Base-by-base conservation (phyloP, 2,329 filamentous ascomycete species). In the Aspergillus chevalieri region DNA sequence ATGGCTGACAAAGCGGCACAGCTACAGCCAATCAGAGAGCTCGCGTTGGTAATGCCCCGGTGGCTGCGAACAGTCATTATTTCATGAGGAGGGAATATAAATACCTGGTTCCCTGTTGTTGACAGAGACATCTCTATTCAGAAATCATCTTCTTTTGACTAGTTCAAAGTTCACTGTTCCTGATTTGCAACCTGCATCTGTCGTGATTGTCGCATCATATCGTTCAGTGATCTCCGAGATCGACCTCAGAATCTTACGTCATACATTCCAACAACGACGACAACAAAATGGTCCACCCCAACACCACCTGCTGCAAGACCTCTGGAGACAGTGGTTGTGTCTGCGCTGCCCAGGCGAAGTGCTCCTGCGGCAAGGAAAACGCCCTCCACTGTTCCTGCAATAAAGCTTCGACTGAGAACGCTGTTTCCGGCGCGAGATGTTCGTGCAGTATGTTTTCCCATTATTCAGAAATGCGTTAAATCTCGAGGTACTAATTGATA, bases 321-420 rank as follows among this genome's bases (percentile, higher is more conserved):
- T 74, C 77, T 60, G 73, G 59, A 19, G 62, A 74, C 56, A 74
- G 73, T 60, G 69, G 74, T 62, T 84, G 81, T 61, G 76, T 78
- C 58, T 82, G 79, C 60, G 78, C 78, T 36, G 71, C 75, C 47
- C 78, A 82, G 60, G 79, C 81, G 54, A 82, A 72, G 53, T 95
- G 90, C 82, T 94, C 89, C 14, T 97, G 92, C 69, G 92, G 92
- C 65, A 84, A 95, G 77, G 81, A 93, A 67, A 82, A 84, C 3
- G 92, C 92, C 45, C 82, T 95, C 44, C 79, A 91, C 68, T 97
- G 92, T 81, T 86, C 78, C 54, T 96, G 92, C 75, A 82, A 82
- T 62, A 91, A 89, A 71, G 80, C 90, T 3, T 56, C 78, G 3
- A 72, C 76, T 14, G 91, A 96, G 78, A 96, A 96, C 78, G 73